These are phyloP conservation scores for Urtica urens DNA, from an alignment of 306 rosid species.

Conservation along the genomic window DNA sequence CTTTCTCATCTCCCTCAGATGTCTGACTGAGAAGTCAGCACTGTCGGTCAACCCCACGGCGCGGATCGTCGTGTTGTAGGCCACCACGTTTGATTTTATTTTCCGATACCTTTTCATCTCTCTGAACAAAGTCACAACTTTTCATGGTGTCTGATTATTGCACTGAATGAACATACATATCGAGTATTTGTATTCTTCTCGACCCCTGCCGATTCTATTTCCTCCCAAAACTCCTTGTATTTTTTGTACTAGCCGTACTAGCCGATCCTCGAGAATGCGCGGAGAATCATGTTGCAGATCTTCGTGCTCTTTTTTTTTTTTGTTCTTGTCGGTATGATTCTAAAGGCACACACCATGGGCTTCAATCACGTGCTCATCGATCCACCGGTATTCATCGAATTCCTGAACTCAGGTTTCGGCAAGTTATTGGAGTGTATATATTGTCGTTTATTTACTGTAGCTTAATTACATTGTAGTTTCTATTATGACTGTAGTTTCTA, in stretches of 20 bases:
- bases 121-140: conserved; percentile 66
- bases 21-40: conserved; percentile 49
- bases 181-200: conserved; percentile 63
- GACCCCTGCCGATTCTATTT: conserved; percentile 65
- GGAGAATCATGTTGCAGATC: conserved; percentile 58
- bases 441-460: too few species aligned
- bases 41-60: conserved; percentile 68
- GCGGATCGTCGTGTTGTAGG: conserved; percentile 57
- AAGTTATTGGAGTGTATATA: too few species aligned
- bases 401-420: too few species aligned
- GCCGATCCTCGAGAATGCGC: conserved; percentile 68
- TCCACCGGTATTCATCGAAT: too few species aligned
- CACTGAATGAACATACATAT: conserved; percentile 76
- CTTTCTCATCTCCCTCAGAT: conserved; percentile 69
- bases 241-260: conserved; percentile 93
- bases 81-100: conserved; percentile 65
- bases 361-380: conserved; percentile 68
- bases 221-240: conserved; percentile 81
- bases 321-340: conserved; percentile 16
- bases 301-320: conserved; percentile 29
- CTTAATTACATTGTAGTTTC: too few species aligned
- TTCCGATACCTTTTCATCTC: conserved; percentile 55
- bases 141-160: conserved; percentile 81
- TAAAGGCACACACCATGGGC: conserved; percentile 65
- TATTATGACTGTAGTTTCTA: too few species aligned